phyloP scores from a whole-genome alignment of 192 early-diverging fungal species.

The Rhizoclosmatium sp. region DNA sequence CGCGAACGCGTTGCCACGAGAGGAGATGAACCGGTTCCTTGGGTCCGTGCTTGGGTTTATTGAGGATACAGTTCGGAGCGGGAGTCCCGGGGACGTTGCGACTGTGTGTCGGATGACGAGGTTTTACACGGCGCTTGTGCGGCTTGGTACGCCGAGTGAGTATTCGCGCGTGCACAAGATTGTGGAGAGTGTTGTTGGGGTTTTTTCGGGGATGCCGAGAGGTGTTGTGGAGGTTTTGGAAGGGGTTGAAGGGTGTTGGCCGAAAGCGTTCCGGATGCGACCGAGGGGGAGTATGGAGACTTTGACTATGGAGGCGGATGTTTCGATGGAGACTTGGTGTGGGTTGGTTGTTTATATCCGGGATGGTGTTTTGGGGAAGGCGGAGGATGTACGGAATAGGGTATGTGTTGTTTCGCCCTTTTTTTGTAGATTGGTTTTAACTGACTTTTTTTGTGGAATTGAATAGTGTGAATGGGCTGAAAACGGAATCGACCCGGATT shows the following conservation, averaged over 20 bases:
- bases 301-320: neutral
- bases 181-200: neutral
- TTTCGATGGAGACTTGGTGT: neutral
- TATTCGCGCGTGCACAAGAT: too few species aligned
- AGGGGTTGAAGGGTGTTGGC: neutral
- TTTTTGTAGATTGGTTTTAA: neutral
- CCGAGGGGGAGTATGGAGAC: neutral
- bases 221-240: neutral
- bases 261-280: neutral
- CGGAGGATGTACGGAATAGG: neutral
- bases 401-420: neutral
- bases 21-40: neutral
- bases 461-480: neutral
- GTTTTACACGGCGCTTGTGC: too few species aligned
- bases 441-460: neutral
- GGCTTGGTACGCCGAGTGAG: too few species aligned
- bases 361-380: neutral
- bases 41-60: too few species aligned
- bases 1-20: neutral
- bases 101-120: too few species aligned
- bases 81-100: too few species aligned
- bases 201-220: neutral
- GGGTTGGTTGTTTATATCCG: neutral
- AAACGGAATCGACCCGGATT: neutral
- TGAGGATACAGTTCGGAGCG: too few species aligned